Evolutionary conservation across 225 moss, liverwort and hornwort genomes (phyloP).

Genomic region (Ulota crispa): DNA sequence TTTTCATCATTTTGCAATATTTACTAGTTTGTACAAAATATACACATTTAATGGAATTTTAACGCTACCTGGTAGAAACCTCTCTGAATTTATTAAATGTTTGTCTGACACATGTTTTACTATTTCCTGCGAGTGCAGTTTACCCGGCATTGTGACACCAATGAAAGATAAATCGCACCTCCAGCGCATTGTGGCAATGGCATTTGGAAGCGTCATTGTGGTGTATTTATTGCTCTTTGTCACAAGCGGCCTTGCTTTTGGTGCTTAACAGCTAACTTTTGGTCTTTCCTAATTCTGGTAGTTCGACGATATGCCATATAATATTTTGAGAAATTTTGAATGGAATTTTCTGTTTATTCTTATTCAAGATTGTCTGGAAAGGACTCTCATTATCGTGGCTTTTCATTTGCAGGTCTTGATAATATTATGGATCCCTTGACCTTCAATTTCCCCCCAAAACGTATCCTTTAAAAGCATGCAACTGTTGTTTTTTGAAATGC

Average conservation of each 20-base stretch:
- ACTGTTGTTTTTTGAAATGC: neutral
- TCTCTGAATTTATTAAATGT: neutral
- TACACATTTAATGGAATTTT: neutral
- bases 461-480: conserved; percentile 55
- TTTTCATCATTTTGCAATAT: neutral
- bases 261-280: conserved; percentile 40
- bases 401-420: conserved; percentile 54
- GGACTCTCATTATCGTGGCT: neutral
- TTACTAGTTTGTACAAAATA: neutral
- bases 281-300: neutral
- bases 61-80: neutral
- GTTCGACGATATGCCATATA: neutral
- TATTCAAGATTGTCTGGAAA: neutral
- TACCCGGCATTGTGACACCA: conserved; percentile 90
- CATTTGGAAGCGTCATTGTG: conserved; percentile 74
- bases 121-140: conserved; percentile 42
- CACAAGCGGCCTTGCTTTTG: conserved; percentile 86
- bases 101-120: neutral
- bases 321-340: neutral
- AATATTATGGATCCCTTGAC: conserved; percentile 85
- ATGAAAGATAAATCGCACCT: conserved; percentile 82
- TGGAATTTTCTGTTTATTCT: neutral
- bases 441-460: conserved; percentile 81
- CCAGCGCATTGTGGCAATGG: conserved; percentile 61
- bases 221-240: conserved; percentile 80